Evolutionary conservation across 768 basidiomycete species (phyloP), one percentile per base, ranked within the genome.

Genomic region (Leccinellum rugosiceps): DNA sequence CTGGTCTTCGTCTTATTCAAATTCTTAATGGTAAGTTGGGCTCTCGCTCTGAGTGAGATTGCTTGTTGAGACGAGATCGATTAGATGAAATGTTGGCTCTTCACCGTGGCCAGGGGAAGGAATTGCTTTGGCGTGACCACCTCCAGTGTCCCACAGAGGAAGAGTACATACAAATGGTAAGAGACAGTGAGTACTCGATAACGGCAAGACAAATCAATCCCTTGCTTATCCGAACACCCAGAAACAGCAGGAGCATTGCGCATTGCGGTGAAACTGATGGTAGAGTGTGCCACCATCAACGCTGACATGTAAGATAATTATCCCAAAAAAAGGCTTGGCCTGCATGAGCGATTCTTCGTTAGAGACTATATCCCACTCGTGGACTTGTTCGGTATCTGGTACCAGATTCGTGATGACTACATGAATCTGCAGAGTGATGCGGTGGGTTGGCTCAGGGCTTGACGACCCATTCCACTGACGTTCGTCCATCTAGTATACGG

Each of bases 211-310:
- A 5, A 35, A 19, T 13, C n/a, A 9, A 21, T 19, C 52, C 4
- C 7, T 14, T 28, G 5, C 30, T 58, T 14, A 59, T 47, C 32
- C 49, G 41, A n/a, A 46, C 31, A 34, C 41, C 50, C 67, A 98
- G 96, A 99, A 73, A 98, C 96, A 0, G 96, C 96, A 2, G 96
- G 96, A 5, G 79, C 98, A 2, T 83, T 98, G 58, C 81, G 95
- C 23, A 84, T 98, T 35, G 92, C 92, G 0, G 84, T 98, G 65
- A 96, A 93, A 71, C 81, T 98, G 25, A 95, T 98, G 92, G 94
- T 95, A 90, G 93, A 91, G 0, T 90, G 87, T 62, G 78, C 84
- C 11, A 85, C 85, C 0, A 78, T 74, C 4, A 86, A 84, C 60
- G 62, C 72, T 41, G 76, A 83, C 35, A 75, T 84, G 88, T 89